Conservation (phyloP, 2,329 filamentous ascomycete species). For the Trematosphaeria pertusa region DNA sequence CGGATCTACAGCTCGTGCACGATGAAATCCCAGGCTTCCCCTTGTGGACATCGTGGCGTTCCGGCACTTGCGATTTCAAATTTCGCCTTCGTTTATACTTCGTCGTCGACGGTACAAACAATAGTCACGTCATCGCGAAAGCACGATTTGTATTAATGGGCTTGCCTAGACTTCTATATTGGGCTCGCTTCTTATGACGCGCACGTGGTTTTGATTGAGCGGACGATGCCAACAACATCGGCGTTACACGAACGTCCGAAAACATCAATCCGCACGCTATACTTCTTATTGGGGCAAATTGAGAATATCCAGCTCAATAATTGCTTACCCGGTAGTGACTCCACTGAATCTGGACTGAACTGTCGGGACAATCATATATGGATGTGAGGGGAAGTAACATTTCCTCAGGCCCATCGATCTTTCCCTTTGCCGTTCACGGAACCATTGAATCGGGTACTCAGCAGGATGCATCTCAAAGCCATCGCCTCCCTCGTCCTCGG, state of each 20-base stretch:
- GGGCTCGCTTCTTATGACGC: not conserved
- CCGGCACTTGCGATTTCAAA: constrained; percentile 1
- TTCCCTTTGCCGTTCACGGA: too few relatives aligned
- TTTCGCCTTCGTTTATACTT: not conserved
- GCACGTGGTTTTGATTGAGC: constrained; percentile 3
- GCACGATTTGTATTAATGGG: not conserved
- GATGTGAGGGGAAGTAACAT: too few relatives aligned
- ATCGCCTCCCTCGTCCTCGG: constrained; percentile 2
- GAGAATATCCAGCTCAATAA: not conserved
- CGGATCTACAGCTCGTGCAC: not conserved
- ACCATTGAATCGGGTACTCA: too few relatives aligned
- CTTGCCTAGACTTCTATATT: constrained; percentile 4
- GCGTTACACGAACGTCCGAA: not conserved
- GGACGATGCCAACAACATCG: too few relatives aligned
- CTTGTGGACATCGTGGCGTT: not conserved
- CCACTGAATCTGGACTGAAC: too few relatives aligned
- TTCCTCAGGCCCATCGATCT: too few relatives aligned
- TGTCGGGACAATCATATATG: too few relatives aligned
- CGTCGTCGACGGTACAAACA: not conserved
- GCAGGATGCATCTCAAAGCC: too few relatives aligned
- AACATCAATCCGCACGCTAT: not conserved
- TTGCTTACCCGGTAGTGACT: not conserved
- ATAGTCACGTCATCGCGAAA: not conserved
- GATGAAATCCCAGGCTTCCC: not conserved
- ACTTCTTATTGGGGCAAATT: constrained; percentile 1